Evolutionary conservation across 2,329 filamentous ascomycete species (phyloP).

Genomic region (Aureobasidium sp.): DNA sequence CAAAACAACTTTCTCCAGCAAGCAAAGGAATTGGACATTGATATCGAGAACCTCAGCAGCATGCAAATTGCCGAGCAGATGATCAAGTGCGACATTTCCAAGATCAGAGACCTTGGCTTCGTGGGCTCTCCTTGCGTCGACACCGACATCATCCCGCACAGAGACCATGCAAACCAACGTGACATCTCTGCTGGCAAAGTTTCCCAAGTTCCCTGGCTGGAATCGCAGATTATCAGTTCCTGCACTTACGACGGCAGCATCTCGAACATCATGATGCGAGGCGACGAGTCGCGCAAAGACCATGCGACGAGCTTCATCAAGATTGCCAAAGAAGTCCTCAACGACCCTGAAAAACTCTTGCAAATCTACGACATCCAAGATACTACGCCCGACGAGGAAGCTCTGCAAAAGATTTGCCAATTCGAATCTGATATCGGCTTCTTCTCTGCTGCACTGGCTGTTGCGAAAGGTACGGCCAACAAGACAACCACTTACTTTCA

Average conservation of each 20-base stretch:
- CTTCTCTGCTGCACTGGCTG: conserved; percentile 18
- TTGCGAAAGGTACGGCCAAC: conserved; percentile 9
- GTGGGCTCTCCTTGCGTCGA: conserved; percentile 17
- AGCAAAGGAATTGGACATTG: conserved; percentile 17
- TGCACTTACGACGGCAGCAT: conserved; percentile 29
- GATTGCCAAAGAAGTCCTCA: conserved; percentile 46
- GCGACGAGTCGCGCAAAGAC: conserved; percentile 49
- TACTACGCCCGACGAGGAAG: conserved; percentile 9
- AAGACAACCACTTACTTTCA: conserved; percentile 15
- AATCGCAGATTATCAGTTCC: conserved; percentile 17
- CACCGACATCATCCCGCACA: conserved; percentile 17
- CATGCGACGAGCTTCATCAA: conserved; percentile 51
- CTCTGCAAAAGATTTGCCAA: conserved; percentile 19
- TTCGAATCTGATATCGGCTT: conserved; percentile 21
- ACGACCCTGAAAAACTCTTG: conserved; percentile 32
- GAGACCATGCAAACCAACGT: conserved; percentile 15
- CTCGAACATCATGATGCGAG: conserved; percentile 25
- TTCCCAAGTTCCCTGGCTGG: neutral
- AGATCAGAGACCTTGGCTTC: conserved; percentile 16
- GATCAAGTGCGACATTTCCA: conserved; percentile 14
- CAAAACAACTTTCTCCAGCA: conserved; percentile 17
- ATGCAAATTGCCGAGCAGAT: conserved; percentile 16
- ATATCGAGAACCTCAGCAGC: neutral
- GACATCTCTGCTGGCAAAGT: neutral
- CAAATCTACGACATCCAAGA: conserved; percentile 16